Conservation (phyloP, 1,284 basidiomycete genomes). For the Xerocomus minutiporus region DNA sequence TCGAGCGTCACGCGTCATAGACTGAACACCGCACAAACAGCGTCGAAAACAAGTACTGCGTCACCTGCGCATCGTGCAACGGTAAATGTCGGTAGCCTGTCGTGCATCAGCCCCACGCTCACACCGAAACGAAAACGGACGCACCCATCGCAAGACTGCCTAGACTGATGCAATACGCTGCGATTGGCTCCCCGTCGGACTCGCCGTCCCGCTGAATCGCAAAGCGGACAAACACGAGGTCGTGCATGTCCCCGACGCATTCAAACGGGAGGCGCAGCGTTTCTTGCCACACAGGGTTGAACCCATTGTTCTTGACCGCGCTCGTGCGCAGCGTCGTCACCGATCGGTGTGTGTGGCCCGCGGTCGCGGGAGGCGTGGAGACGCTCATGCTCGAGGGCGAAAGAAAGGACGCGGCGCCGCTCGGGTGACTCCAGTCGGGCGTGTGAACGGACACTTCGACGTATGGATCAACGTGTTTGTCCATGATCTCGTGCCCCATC, state of each 20-base stretch:
- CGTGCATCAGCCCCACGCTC: background rate
- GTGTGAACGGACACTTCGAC: slow-evolving; percentile 76
- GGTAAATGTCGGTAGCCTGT: slow-evolving; percentile 78
- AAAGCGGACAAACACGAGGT: slow-evolving; percentile 80
- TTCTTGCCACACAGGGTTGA: slow-evolving; percentile 88
- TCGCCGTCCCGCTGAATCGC: slow-evolving; percentile 63
- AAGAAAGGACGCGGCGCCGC: slow-evolving; percentile 3
- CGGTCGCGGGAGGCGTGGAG: slow-evolving; percentile 5
- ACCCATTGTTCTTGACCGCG: slow-evolving; percentile 77
- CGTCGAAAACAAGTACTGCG: slow-evolving; percentile 84
- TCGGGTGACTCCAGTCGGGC: slow-evolving; percentile 57
- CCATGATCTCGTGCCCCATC: slow-evolving; percentile 56
- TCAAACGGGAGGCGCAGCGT: slow-evolving; percentile 66
- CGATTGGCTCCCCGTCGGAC: slow-evolving; percentile 61
- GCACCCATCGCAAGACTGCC: slow-evolving; percentile 58
- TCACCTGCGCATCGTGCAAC: slow-evolving; percentile 76
- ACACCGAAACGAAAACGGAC: background rate
- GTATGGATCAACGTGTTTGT: slow-evolving; percentile 65
- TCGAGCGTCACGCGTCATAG: slow-evolving; percentile 3
- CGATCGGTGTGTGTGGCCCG: slow-evolving; percentile 29
- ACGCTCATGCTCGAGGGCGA: slow-evolving; percentile 15
- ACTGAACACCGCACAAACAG: slow-evolving; percentile 60
- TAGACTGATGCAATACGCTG: slow-evolving; percentile 64
- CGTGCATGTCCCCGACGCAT: slow-evolving; percentile 71
- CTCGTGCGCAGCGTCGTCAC: slow-evolving; percentile 54